A percentile compares a stretch with the other conserved stretches of the same genome.
Conservation (phyloP, 2,329 filamentous ascomycete species). For the Alternaria angustiovoidea region DNA sequence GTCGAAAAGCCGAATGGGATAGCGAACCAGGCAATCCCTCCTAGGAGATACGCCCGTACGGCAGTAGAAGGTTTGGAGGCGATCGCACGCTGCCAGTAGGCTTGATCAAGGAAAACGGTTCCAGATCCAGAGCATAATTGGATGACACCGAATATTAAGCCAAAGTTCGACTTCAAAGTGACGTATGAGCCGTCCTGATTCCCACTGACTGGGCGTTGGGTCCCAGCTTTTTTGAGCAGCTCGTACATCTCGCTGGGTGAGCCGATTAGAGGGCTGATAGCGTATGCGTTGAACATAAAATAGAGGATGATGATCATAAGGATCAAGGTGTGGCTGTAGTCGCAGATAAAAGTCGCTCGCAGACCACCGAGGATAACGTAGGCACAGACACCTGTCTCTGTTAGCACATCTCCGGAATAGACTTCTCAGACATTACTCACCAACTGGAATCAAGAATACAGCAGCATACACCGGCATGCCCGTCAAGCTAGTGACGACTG, state of each 20-base stretch:
- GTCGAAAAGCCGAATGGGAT: constrained; percentile 59
- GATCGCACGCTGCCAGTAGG: constrained; percentile 58
- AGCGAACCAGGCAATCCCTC: constrained; percentile 59
- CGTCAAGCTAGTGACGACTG: constrained; percentile 54
- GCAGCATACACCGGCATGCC: constrained; percentile 57
- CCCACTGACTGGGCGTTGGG: constrained; percentile 48
- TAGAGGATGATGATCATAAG: constrained; percentile 56
- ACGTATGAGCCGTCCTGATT: constrained; percentile 54
- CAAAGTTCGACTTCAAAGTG: constrained; percentile 53
- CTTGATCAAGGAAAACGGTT: constrained; percentile 55
- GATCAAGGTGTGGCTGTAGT: constrained; percentile 53
- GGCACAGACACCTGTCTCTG: constrained; percentile 40
- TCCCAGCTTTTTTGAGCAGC: constrained; percentile 49
- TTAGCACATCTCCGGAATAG: constrained; percentile 9
- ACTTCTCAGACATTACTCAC: constrained; percentile 18
- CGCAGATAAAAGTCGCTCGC: constrained; percentile 54
- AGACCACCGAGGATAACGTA: constrained; percentile 50
- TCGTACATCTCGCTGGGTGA: constrained; percentile 53
- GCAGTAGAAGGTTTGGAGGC: constrained; percentile 41
- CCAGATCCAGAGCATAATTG: constrained; percentile 51
- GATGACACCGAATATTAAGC: constrained; percentile 56
- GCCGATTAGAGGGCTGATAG: constrained; percentile 51
- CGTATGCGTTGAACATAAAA: constrained; percentile 55
- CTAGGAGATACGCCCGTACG: constrained; percentile 47
- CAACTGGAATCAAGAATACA: constrained; percentile 55